Conservation (phyloP, 2,329 filamentous ascomycete species). For the Cladosporium sp. region DNA sequence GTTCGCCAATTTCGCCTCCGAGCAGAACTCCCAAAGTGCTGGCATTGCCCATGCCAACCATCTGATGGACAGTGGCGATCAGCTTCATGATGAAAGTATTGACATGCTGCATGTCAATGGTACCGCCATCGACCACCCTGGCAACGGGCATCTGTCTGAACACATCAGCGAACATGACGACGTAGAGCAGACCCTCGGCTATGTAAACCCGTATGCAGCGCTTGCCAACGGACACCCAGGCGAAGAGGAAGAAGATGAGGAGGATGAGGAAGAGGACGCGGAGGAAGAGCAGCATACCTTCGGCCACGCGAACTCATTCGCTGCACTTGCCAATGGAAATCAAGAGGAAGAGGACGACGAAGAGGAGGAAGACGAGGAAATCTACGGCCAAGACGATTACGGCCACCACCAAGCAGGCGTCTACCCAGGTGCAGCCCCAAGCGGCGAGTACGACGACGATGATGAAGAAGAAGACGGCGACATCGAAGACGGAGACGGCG, state of each 20-base stretch:
- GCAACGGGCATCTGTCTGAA: slow-evolving; percentile 18
- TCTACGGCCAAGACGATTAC: neutral
- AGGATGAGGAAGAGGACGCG: slow-evolving; percentile 2
- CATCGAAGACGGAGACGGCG: slow-evolving; percentile 22
- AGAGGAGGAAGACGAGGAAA: neutral
- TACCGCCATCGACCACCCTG: slow-evolving; percentile 21
- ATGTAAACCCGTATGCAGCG: slow-evolving; percentile 23
- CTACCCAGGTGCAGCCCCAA: slow-evolving; percentile 20
- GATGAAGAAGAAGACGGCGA: slow-evolving; percentile 15
- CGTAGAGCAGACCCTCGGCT: neutral
- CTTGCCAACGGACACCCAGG: slow-evolving; percentile 15
- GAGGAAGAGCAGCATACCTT: neutral
- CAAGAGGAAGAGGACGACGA: neutral
- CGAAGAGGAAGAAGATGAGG: neutral
- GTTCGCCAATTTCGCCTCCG: neutral
- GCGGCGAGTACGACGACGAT: slow-evolving; percentile 20
- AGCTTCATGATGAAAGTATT: neutral
- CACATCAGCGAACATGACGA: slow-evolving; percentile 20
- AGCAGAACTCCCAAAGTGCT: neutral
- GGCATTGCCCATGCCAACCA: neutral
- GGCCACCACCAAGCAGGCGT: neutral
- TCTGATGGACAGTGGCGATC: neutral
- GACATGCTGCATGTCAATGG: neutral
- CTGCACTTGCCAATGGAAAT: slow-evolving; percentile 16
- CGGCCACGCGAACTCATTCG: slow-evolving; percentile 24